Conservation (phyloP, 1,284 basidiomycete species). For the Ganoderma meredithae region DNA sequence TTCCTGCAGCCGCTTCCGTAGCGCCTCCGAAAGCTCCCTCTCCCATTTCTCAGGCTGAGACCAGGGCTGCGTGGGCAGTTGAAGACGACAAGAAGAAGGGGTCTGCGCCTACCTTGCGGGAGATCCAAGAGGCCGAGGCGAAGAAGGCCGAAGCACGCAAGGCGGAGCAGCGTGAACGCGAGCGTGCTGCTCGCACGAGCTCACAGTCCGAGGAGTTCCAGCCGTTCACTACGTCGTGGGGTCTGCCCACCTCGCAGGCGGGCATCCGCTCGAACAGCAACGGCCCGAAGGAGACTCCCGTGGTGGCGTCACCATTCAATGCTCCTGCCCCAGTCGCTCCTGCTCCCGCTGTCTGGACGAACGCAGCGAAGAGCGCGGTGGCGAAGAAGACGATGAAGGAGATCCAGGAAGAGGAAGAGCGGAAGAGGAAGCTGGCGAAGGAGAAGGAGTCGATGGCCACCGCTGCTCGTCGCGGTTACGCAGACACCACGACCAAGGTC, state of each 20-base stretch:
- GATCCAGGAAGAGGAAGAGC: conserved; percentile 98
- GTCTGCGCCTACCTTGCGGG: conserved; percentile 76
- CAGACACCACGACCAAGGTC: conserved; percentile 83
- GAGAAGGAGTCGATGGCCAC: conserved; percentile 57
- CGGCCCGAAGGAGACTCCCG: conserved; percentile 52
- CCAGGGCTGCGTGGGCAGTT: conserved; percentile 66
- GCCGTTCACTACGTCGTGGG: conserved; percentile 78
- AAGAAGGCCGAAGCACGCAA: conserved; percentile 82
- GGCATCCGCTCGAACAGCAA: conserved; percentile 55
- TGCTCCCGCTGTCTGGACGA: conserved; percentile 70
- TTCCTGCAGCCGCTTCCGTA: conserved; percentile 5
- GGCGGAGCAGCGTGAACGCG: conserved; percentile 70
- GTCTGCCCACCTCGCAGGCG: conserved; percentile 76
- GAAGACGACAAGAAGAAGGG: conserved; percentile 68
- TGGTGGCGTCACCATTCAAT: conserved; percentile 38
- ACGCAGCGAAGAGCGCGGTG: conserved; percentile 53
- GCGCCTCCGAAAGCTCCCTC: conserved; percentile 36
- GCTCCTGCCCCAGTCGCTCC: conserved; percentile 47
- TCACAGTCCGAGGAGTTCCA: conserved; percentile 60
- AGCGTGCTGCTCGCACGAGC: conserved; percentile 60
- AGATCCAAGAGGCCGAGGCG: conserved; percentile 95
- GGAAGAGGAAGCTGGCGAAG: conserved; percentile 83
- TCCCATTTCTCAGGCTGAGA: conserved; percentile 39
- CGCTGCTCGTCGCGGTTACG: conserved; percentile 75
- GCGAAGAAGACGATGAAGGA: conserved; percentile 93